Evolutionary conservation across 108 stramenopile species (phyloP), one percentile per base, ranked within the genome.

Genomic region (Aurantiochytrium sp.): DNA sequence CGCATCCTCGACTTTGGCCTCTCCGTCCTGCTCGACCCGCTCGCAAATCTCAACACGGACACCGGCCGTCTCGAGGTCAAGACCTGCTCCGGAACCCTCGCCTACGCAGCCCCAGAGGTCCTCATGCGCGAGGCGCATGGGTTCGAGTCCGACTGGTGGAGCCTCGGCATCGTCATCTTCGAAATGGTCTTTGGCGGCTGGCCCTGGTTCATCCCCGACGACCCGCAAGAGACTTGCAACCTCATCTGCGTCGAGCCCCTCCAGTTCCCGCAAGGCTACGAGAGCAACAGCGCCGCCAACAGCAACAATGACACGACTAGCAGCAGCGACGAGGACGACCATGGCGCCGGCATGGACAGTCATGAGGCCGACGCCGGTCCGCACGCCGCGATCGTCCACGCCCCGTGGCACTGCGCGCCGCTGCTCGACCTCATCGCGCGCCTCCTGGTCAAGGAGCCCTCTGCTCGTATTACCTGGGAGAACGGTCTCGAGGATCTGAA

Each of bases 81-180:
- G 10, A 89, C 92, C 15, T 54, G 92, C n/a, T 93, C 92, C 37
- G 93, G 93, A n/a, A 94, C 93, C 22, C 90, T 91, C 31, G 93
- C 92, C 50, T 94, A 94, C 86, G 89, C 92, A 87, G 92, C 92
- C 19, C 93, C 93, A 19, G 99, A 99, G 91, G 97, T 98, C 96
- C 91, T 98, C 4, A 93, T 95, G 1, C 32, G 95, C 12, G 95
- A 97, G 86, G 96, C 96, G 52, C 98, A 99, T 87, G 97, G 96
- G n/a, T 97, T 95, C 87, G 96, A 96, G 3, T 97, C 97, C 0
- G 99, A 99, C 89, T 99, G 93, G 90, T 99, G 99, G 99, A 92
- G 93, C 54, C 91, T 99, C 81, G 97, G 98, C 15, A 96, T 96
- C 54, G 52, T 94, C 52, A 91, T 95, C 41, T 99, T 95, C 86